Conservation (phyloP, 805 yeast genomes). For the Zygosaccharomyces bisporus region DNA sequence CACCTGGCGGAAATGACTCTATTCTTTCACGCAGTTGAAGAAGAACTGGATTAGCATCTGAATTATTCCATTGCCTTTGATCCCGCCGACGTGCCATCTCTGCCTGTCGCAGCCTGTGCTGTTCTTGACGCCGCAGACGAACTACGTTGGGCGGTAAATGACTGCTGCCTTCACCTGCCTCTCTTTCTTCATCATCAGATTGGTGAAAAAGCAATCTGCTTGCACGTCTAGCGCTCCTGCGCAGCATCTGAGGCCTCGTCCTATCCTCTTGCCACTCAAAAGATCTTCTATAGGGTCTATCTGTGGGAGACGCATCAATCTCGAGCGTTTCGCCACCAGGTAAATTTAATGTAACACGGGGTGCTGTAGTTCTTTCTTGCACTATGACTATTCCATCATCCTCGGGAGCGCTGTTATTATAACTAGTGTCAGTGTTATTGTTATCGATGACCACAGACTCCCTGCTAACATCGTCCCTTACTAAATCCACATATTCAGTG, state of each 20-base stretch:
- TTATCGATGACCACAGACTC: neutral
- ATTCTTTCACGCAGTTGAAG: constrained; percentile 19
- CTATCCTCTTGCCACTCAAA: constrained; percentile 26
- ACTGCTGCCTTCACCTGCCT: neutral
- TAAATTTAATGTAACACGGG: constrained; percentile 23
- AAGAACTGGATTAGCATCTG: constrained; percentile 12
- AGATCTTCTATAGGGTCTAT: constrained; percentile 29
- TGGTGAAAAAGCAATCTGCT: constrained; percentile 11
- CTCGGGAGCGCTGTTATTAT: constrained; percentile 15
- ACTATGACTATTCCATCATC: constrained; percentile 34
- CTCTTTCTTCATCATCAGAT: constrained; percentile 14
- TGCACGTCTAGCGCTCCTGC: constrained; percentile 23
- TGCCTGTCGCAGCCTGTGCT: constrained; percentile 9
- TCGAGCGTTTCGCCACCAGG: constrained; percentile 30
- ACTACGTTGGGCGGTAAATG: constrained; percentile 11
- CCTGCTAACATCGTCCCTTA: constrained; percentile 18
- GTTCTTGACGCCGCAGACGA: constrained; percentile 14
- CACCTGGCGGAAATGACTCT: constrained; percentile 19
- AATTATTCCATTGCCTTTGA: constrained; percentile 8
- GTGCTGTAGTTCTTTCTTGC: constrained; percentile 28
- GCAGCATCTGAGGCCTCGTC: constrained; percentile 18
- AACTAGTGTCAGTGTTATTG: constrained; percentile 11
- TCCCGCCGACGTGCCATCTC: constrained; percentile 11
- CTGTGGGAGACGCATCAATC: constrained; percentile 22
- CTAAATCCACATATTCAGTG: constrained; percentile 30